These are phyloP conservation scores for Cyclocybe cylindracea DNA, from an alignment of 768 basidiomycete species.

Conservation along the genomic window DNA sequence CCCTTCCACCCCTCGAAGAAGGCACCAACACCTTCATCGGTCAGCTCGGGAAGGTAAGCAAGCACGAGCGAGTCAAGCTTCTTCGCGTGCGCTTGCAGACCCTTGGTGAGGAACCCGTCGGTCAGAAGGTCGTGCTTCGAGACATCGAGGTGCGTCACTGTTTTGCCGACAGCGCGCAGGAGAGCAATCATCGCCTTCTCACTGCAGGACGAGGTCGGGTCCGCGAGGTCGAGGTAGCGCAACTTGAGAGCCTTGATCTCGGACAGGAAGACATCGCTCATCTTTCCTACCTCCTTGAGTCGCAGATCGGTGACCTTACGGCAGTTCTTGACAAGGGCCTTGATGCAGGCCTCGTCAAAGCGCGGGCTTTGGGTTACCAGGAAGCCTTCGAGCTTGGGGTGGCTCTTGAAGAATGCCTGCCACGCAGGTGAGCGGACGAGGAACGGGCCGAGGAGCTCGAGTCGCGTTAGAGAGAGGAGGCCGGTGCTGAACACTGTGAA, in stretches of 20 bases:
- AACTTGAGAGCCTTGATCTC: slow-evolving; percentile 48
- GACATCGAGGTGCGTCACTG: slow-evolving; percentile 65
- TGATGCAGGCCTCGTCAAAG: slow-evolving; percentile 72
- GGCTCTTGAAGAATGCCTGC: slow-evolving; percentile 69
- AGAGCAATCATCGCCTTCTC: slow-evolving; percentile 59
- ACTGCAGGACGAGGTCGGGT: slow-evolving; percentile 53
- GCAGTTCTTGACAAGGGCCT: slow-evolving; percentile 57
- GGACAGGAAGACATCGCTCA: slow-evolving; percentile 66
- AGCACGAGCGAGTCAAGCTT: slow-evolving; percentile 56
- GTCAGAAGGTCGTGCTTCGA: slow-evolving; percentile 67
- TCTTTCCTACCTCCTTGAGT: slow-evolving; percentile 73
- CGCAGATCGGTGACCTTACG: slow-evolving; percentile 64
- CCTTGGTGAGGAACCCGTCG: slow-evolving; percentile 59
- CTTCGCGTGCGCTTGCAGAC: slow-evolving; percentile 51
- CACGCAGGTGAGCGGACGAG: slow-evolving; percentile 76
- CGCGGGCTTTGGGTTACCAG: slow-evolving; percentile 85
- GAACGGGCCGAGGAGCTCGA: slow-evolving; percentile 89
- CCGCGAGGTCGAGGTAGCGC: slow-evolving; percentile 67
- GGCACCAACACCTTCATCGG: slow-evolving; percentile 65
- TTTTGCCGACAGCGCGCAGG: slow-evolving; percentile 52
- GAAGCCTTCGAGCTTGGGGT: slow-evolving; percentile 68
- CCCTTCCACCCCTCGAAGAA: slow-evolving; percentile 65
- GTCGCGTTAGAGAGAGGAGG: slow-evolving; percentile 63
- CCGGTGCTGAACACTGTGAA: slow-evolving; percentile 59
- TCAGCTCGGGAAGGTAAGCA: slow-evolving; percentile 58